Conservation (phyloP, 345 rosid genomes). For the Corchorus olitorius region DNA sequence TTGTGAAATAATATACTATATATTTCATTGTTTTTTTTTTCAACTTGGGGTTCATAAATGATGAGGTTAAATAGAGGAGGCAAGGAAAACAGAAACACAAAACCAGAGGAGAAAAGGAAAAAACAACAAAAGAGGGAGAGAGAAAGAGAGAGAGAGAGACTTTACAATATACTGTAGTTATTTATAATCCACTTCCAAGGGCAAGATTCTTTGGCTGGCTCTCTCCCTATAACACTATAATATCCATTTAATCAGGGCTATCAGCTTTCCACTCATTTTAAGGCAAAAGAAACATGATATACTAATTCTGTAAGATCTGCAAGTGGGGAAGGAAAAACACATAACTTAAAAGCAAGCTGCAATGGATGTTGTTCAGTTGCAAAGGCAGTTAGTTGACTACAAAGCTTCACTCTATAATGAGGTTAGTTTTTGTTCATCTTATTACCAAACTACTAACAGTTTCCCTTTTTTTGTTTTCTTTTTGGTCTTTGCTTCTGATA, state of each 20-base stretch:
- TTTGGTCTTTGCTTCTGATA: neutral
- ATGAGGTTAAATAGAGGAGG: slow-evolving; percentile 11
- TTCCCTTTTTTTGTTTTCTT: neutral
- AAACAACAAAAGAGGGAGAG: neutral
- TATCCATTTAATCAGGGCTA: slow-evolving; percentile 11
- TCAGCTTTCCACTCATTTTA: slow-evolving; percentile 15
- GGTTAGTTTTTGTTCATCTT: slow-evolving; percentile 32
- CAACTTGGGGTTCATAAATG: slow-evolving; percentile 10
- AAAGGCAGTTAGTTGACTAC: slow-evolving; percentile 48
- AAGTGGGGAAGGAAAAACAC: neutral
- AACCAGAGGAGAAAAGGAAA: slow-evolving; percentile 4
- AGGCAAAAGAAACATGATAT: slow-evolving; percentile 3
- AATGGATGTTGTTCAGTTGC: slow-evolving; percentile 60
- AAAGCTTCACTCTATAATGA: slow-evolving; percentile 49
- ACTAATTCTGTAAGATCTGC: slow-evolving; percentile 29
- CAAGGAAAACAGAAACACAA: slow-evolving; percentile 12
- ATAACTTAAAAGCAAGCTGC: slow-evolving; percentile 1
- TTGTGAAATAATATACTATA: neutral
- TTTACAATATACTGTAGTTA: slow-evolving; percentile 21
- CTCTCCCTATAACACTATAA: slow-evolving; percentile 18
- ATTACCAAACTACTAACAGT: neutral
- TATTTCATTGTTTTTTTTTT: neutral
- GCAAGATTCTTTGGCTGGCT: slow-evolving; percentile 27
- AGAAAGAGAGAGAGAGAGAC: neutral
- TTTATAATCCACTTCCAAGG: slow-evolving; percentile 13